phyloP scores from a whole-genome alignment of 106 monocot genomes.

The Amphibolis antarctica region DNA sequence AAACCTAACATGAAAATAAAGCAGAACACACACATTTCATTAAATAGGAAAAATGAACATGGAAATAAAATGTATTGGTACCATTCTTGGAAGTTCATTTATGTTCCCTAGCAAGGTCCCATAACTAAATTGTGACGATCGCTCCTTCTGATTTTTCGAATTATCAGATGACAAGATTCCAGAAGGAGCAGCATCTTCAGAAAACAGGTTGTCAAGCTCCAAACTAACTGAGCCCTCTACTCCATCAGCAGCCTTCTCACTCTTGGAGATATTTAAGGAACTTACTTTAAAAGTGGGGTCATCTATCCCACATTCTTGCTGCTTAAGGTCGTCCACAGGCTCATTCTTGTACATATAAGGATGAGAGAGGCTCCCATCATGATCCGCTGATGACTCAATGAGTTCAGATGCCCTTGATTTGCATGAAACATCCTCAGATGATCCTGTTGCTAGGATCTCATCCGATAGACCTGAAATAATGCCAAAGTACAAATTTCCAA shows the following conservation, averaged over 20 bases:
- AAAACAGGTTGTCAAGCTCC: slow-evolving; percentile 75
- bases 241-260: slow-evolving; percentile 16
- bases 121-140: slow-evolving; percentile 30
- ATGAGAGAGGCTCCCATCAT: not conserved
- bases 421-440: not conserved
- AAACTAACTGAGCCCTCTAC: slow-evolving; percentile 41
- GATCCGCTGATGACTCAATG: slow-evolving; percentile 13
- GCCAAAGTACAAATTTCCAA: not conserved
- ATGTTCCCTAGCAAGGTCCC: slow-evolving; percentile 31
- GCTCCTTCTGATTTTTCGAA: slow-evolving; percentile 31
- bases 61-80: slow-evolving; percentile 11
- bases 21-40: not conserved
- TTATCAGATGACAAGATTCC: slow-evolving; percentile 25
- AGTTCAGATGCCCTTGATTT: slow-evolving; percentile 4
- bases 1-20: not conserved
- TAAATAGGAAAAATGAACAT: not conserved
- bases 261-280: slow-evolving; percentile 2
- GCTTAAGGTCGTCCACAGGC: not conserved
- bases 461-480: slow-evolving; percentile 47
- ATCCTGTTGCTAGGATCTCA: slow-evolving; percentile 27
- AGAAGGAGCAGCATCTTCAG: slow-evolving; percentile 42
- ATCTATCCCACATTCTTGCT: not conserved
- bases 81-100: slow-evolving; percentile 78
- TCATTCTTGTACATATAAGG: not conserved
- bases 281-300: not conserved